phyloP scores from a whole-genome alignment of 2,329 filamentous ascomycete species.

The Ascosphaera apis region DNA sequence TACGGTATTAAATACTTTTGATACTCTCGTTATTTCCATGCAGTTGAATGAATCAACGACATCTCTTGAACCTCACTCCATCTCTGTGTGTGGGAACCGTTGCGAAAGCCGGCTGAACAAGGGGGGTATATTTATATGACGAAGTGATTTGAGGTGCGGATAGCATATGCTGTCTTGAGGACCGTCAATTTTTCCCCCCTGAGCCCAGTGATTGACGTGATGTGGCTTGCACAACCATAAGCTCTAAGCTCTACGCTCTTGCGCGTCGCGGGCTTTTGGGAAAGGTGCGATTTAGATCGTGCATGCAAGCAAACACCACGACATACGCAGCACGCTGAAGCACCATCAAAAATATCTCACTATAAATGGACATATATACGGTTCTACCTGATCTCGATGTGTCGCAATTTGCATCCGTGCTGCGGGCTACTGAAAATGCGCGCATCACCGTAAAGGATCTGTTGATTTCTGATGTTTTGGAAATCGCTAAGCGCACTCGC shows the following conservation, averaged over 20 bases:
- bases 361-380: slow-evolving; percentile 45
- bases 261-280: no score
- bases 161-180: no score
- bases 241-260: no score
- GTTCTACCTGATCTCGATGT: slow-evolving; percentile 61
- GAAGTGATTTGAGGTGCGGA: no score
- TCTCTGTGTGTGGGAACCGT: no score
- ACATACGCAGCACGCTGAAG: background rate
- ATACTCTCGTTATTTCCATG: background rate
- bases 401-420: slow-evolving; percentile 46
- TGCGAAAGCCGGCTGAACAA: no score
- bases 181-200: no score
- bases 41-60: background rate
- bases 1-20: background rate
- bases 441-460: slow-evolving; percentile 62
- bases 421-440: slow-evolving; percentile 59
- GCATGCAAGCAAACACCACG: background rate
- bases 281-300: background rate
- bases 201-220: no score
- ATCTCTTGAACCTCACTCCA: background rate
- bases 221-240: no score
- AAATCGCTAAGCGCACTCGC: slow-evolving; percentile 68
- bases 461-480: slow-evolving; percentile 56
- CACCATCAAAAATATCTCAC: background rate
- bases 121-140: background rate